Percentiles rank a stretch among this genome's conserved stretches.
phyloP scores from a whole-genome alignment of 2,329 filamentous ascomycete species.

The Pestalotiopsis sp. region DNA sequence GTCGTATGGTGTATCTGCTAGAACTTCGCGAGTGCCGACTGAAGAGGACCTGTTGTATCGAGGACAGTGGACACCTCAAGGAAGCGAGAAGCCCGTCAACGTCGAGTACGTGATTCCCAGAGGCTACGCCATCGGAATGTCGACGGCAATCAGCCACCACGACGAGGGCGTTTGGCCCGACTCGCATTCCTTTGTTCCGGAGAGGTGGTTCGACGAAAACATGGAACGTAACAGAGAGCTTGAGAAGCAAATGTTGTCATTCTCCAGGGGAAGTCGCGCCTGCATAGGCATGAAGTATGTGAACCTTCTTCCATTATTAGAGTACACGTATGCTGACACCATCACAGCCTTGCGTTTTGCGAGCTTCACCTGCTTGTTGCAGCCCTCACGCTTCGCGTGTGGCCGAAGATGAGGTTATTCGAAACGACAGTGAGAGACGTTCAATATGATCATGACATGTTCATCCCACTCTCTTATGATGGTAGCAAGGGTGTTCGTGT shows the following conservation, averaged over 20 bases:
- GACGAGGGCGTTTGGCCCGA: conserved; percentile 39
- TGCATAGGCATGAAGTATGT: conserved; percentile 44
- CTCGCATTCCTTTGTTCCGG: conserved; percentile 39
- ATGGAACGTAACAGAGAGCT: conserved; percentile 30
- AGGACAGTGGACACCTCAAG: conserved; percentile 25
- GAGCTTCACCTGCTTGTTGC: conserved; percentile 30
- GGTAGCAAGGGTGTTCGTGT: conserved; percentile 20
- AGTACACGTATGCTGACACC: background rate
- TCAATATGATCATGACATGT: conserved; percentile 22
- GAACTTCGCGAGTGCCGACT: conserved; percentile 29
- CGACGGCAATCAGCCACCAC: conserved; percentile 39
- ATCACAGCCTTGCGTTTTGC: conserved; percentile 28
- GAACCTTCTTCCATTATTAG: background rate
- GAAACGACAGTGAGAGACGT: conserved; percentile 29
- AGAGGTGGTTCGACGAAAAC: conserved; percentile 41
- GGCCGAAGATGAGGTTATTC: conserved; percentile 24
- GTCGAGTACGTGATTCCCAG: conserved; percentile 36
- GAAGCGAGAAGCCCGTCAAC: conserved; percentile 4
- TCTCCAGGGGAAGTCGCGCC: conserved; percentile 42
- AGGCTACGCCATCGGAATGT: conserved; percentile 41
- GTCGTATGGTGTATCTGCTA: conserved; percentile 29
- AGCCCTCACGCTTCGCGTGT: conserved; percentile 29
- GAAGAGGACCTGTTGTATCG: conserved; percentile 33
- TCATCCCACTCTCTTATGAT: conserved; percentile 15
- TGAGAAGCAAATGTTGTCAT: conserved; percentile 41